These are phyloP conservation scores for Verticillium klebahnii DNA, from an alignment of 2,329 filamentous ascomycete species.

Conservation along the genomic window DNA sequence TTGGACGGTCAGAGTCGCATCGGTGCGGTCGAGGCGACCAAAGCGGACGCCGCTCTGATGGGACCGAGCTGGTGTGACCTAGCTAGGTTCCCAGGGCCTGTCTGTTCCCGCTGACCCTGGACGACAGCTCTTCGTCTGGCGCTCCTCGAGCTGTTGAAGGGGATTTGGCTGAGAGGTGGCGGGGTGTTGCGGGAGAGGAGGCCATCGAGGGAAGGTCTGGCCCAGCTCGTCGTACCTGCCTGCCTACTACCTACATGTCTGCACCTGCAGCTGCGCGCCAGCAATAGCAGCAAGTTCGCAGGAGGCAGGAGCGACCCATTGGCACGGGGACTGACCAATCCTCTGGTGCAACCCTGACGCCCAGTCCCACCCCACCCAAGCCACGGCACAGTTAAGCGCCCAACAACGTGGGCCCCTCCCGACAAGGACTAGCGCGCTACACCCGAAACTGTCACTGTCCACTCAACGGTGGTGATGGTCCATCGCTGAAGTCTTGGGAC, in stretches of 20 bases:
- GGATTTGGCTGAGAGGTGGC: background rate
- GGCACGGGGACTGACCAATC: background rate
- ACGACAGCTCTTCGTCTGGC: background rate
- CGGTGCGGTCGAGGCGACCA: slow-evolving; percentile 4
- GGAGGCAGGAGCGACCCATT: background rate
- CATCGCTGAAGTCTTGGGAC: background rate
- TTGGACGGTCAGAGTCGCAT: slow-evolving; percentile 3
- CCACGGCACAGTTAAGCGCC: background rate
- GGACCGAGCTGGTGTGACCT: background rate
- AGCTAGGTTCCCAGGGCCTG: background rate
- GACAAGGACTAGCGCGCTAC: background rate
- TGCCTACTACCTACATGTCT: too few relatives aligned
- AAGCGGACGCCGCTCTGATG: slow-evolving; percentile 1
- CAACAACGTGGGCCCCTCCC: background rate
- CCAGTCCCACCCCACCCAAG: background rate
- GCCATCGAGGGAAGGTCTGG: background rate
- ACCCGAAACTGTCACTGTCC: background rate
- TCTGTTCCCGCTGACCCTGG: background rate
- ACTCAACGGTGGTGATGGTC: background rate
- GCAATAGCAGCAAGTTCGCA: background rate
- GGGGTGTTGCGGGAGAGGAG: background rate
- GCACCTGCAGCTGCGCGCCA: background rate
- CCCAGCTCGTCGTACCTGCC: background rate
- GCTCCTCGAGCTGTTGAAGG: too few relatives aligned
- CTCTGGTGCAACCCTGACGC: background rate